These are phyloP conservation scores for Penicillium sp. DNA, from an alignment of 2,329 filamentous ascomycete species.

Conservation along the genomic window DNA sequence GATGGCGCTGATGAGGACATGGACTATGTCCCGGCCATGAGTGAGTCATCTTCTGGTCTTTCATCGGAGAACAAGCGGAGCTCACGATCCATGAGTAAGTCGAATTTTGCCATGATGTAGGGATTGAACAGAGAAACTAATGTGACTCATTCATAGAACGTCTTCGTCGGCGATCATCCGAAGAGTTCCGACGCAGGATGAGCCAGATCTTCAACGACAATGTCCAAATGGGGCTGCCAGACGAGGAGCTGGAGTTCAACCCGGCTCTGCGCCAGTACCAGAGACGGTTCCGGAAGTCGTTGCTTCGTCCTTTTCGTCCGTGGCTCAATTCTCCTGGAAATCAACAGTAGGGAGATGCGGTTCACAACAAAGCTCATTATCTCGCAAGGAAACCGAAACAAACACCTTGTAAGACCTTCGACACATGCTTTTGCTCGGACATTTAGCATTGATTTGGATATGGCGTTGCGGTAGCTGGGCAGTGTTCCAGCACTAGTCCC, in stretches of 20 bases:
- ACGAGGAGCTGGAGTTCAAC: slow-evolving; percentile 28
- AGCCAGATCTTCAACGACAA: slow-evolving; percentile 37
- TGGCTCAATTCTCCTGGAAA: neutral
- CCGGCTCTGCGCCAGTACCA: slow-evolving; percentile 15
- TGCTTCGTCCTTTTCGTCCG: slow-evolving; percentile 19
- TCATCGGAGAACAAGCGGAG: slow-evolving; percentile 11
- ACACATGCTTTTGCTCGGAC: neutral
- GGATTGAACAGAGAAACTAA: neutral
- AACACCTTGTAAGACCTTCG: neutral
- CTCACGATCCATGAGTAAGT: slow-evolving; percentile 21
- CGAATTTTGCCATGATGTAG: neutral
- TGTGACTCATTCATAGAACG: slow-evolving; percentile 12
- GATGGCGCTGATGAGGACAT: slow-evolving; percentile 4
- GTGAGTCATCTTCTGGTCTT: neutral
- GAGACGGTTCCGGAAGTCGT: slow-evolving; percentile 13
- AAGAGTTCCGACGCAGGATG: slow-evolving; percentile 35
- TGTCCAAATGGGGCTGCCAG: slow-evolving; percentile 22
- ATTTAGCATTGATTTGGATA: slow-evolving; percentile 1
- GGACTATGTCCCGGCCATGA: neutral
- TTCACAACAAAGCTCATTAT: neutral
- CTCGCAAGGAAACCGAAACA: neutral
- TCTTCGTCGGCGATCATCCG: slow-evolving; percentile 31
- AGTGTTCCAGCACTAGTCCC: neutral
- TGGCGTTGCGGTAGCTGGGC: neutral
- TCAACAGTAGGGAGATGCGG: neutral